These are phyloP conservation scores for Apiosordaria backusii DNA, from an alignment of 495 filamentous ascomycete species.

Conservation along the genomic window DNA sequence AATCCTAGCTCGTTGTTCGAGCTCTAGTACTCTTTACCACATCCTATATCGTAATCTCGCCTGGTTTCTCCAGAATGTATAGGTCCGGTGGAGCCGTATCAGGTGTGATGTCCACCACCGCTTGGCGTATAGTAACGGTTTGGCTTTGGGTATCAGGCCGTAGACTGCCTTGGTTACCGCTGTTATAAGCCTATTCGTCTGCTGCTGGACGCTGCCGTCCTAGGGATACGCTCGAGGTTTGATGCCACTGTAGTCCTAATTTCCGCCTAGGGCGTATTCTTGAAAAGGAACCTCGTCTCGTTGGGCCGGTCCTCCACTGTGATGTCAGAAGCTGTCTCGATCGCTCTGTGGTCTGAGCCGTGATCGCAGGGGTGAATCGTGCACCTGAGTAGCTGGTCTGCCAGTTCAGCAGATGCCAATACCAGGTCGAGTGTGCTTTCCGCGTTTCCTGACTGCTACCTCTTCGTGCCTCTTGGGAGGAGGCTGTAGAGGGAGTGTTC, in stretches of 20 bases:
- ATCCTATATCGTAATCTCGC: conserved; percentile 10
- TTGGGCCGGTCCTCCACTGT: conserved; percentile 9
- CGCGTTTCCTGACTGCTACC: conserved; percentile 3
- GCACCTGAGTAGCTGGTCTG: conserved; percentile 9
- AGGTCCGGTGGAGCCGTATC: conserved; percentile 6
- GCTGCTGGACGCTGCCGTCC: conserved; percentile 14
- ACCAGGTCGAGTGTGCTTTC: conserved; percentile 14
- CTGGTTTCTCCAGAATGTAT: conserved; percentile 12
- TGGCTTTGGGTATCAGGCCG: conserved; percentile 13
- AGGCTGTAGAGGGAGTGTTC: conserved; percentile 13
- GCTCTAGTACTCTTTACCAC: conserved; percentile 1
- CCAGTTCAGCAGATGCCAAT: conserved; percentile 11
- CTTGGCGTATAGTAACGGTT: conserved; percentile 15
- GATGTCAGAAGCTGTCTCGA: conserved; percentile 14
- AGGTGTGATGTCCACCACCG: conserved; percentile 10
- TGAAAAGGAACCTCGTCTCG: conserved; percentile 12
- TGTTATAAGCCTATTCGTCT: conserved; percentile 14
- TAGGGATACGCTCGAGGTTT: background rate
- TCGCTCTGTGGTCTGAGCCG: conserved; percentile 16
- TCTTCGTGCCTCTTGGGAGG: conserved; percentile 11
- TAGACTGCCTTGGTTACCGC: conserved; percentile 10
- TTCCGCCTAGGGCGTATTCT: conserved; percentile 13
- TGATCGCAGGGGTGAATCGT: conserved; percentile 10
- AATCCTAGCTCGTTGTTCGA: conserved; percentile 4
- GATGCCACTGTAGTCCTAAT: background rate